phyloP scores from a whole-genome alignment of 495 filamentous ascomycete genomes.

The Penicillium antarcticum region DNA sequence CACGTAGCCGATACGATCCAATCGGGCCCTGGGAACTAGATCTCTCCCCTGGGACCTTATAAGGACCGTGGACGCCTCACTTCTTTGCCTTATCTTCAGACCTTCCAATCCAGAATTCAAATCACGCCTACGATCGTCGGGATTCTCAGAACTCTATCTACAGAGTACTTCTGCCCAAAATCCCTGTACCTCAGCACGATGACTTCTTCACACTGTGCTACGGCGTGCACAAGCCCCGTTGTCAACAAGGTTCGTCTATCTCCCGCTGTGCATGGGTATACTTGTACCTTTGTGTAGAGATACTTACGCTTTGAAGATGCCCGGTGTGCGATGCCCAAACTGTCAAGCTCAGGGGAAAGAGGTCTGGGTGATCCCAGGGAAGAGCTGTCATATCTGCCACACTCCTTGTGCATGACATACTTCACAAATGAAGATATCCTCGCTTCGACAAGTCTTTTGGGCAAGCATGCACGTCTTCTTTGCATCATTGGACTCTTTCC shows the following conservation, averaged over 20 bases:
- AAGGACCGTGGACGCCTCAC: background rate
- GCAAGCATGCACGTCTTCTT: background rate
- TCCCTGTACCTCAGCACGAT: constrained; percentile 1
- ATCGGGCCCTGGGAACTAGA: background rate
- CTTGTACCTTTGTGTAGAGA: background rate
- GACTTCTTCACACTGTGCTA: constrained; percentile 8
- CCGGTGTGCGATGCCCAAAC: constrained; percentile 47
- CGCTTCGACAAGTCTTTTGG: background rate
- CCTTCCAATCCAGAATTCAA: background rate
- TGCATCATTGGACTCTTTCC: too few relatives aligned
- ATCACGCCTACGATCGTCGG: background rate
- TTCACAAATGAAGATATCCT: background rate
- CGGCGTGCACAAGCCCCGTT: constrained; percentile 12
- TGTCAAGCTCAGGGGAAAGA: constrained; percentile 38
- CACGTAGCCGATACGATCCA: background rate
- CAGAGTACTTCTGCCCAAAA: background rate
- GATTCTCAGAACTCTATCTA: background rate
- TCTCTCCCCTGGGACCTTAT: constrained; percentile 3
- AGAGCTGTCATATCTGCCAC: constrained; percentile 45
- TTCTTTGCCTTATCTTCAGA: background rate
- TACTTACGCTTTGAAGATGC: constrained; percentile 34
- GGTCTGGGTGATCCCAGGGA: constrained; percentile 50
- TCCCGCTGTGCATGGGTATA: background rate
- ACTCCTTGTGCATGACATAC: constrained; percentile 29
- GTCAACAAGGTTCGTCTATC: constrained; percentile 21